phyloP scores from a whole-genome alignment of 768 basidiomycete species.

The Psilocybe tampanensis region DNA sequence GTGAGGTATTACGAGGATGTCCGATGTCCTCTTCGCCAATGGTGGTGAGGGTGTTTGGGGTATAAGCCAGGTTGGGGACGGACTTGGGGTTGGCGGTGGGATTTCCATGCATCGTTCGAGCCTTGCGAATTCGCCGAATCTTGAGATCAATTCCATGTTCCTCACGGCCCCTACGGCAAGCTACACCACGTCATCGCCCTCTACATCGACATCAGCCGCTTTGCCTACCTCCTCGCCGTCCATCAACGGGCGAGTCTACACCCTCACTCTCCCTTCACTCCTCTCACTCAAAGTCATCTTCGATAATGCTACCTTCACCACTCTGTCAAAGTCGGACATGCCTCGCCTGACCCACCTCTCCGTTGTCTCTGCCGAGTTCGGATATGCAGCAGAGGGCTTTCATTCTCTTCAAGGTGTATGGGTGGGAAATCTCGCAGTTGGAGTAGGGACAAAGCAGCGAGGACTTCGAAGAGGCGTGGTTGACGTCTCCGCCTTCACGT shows the following conservation, averaged over 20 bases:
- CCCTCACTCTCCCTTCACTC: constrained; percentile 62
- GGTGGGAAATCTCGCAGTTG: constrained; percentile 59
- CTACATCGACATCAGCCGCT: constrained; percentile 5
- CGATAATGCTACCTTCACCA: constrained; percentile 70
- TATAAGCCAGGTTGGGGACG: background rate
- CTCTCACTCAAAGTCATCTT: constrained; percentile 69
- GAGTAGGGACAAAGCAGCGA: constrained; percentile 76
- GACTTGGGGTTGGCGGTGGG: background rate
- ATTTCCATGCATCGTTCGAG: background rate
- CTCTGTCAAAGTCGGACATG: constrained; percentile 69
- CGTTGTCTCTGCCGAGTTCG: constrained; percentile 71
- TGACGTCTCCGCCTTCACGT: constrained; percentile 43
- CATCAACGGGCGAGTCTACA: constrained; percentile 13
- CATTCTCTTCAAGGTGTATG: constrained; percentile 69
- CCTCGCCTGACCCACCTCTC: constrained; percentile 64
- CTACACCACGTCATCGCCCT: constrained; percentile 1
- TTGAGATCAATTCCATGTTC: constrained; percentile 6
- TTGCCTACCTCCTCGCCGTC: constrained; percentile 17
- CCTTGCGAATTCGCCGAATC: background rate
- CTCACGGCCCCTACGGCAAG: constrained; percentile 14
- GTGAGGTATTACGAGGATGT: constrained; percentile 55
- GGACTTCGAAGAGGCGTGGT: constrained; percentile 66
- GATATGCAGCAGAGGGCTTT: constrained; percentile 67
- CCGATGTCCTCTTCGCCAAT: constrained; percentile 12
- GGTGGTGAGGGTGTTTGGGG: constrained; percentile 1